phyloP scores from a whole-genome alignment of 139 green algal species.

The Diplosphaera chodatii region DNA sequence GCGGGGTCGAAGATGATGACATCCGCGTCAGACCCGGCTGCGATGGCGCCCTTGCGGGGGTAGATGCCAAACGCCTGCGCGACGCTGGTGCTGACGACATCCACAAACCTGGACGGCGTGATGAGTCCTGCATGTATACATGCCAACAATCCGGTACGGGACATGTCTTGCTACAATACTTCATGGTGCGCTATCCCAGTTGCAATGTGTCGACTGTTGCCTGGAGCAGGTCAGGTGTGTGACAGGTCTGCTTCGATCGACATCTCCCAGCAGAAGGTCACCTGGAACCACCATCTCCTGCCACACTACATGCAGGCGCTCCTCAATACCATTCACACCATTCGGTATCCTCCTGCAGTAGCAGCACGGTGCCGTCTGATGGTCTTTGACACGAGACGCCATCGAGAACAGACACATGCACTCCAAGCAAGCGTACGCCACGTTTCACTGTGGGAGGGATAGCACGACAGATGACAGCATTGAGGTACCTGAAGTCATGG shows the following conservation, averaged over 20 bases:
- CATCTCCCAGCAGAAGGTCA: no score
- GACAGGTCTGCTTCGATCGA: no score
- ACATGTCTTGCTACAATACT: no score
- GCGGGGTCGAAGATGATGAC: constrained; percentile 87
- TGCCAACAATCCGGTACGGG: no score
- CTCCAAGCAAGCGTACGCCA: no score
- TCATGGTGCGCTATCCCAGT: no score
- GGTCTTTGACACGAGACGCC: no score
- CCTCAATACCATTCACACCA: constrained; percentile 94
- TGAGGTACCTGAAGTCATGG: constrained; percentile 86
- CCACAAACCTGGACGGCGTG: constrained; percentile 72
- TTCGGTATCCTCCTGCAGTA: constrained; percentile 76
- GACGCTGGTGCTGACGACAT: constrained; percentile 72
- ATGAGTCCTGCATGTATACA: constrained; percentile 63
- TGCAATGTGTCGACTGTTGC: no score
- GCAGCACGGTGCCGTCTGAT: background rate
- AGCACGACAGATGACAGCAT: no score
- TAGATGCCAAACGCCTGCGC: constrained; percentile 91
- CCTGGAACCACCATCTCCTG: constrained; percentile 76
- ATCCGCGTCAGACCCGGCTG: constrained; percentile 82
- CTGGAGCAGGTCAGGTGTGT: no score
- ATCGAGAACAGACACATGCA: no score
- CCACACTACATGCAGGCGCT: constrained; percentile 88
- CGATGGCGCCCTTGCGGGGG: constrained; percentile 80
- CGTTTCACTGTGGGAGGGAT: no score